Percentiles rank a stretch among this genome's conserved stretches.
These are phyloP conservation scores for Shiraia sp. DNA, from an alignment of 2,329 filamentous ascomycete species.

Conservation along the genomic window DNA sequence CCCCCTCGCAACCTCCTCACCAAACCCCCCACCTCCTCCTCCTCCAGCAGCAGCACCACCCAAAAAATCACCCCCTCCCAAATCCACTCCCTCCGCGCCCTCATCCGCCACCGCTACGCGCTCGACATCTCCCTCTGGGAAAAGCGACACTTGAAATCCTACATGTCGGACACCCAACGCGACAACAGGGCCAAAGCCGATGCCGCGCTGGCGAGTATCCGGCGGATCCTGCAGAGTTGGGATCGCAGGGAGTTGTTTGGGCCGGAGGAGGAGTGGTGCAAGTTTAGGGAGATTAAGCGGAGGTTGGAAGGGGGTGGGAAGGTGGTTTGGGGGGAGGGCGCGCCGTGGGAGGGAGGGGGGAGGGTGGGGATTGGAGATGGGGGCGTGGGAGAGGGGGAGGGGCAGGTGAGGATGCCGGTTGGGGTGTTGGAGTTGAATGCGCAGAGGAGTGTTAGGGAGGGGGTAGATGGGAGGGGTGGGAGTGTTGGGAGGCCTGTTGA, in stretches of 20 bases:
- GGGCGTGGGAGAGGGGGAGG: too few species aligned
- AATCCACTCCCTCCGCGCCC: slow-evolving; percentile 15
- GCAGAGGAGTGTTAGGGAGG: too few species aligned
- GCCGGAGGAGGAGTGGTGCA: slow-evolving; percentile 5
- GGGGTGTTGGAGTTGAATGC: too few species aligned
- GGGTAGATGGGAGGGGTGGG: too few species aligned
- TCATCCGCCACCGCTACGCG: slow-evolving; percentile 16
- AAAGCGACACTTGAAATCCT: slow-evolving; percentile 10
- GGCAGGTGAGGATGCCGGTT: too few species aligned
- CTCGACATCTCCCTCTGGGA: slow-evolving; percentile 20
- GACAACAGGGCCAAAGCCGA: slow-evolving; percentile 17
- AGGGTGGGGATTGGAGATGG: too few species aligned
- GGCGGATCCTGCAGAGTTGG: slow-evolving; percentile 5
- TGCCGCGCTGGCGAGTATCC: slow-evolving; percentile 13
- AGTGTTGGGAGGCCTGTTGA: too few species aligned
- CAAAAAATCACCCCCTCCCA: slow-evolving; percentile 12
- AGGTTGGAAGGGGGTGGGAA: slow-evolving; percentile 6
- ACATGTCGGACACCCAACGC: slow-evolving; percentile 4
- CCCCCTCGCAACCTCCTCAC: too few species aligned
- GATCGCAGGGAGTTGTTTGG: slow-evolving; percentile 16
- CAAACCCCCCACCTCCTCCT: too few species aligned
- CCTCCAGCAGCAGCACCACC: slow-evolving; percentile 4
- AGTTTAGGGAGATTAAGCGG: slow-evolving; percentile 15
- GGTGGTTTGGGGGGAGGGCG: too few species aligned
- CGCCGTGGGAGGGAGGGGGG: too few species aligned